Conservation (phyloP, 208 protist genomes). For the Wallacemonas sp. region DNA sequence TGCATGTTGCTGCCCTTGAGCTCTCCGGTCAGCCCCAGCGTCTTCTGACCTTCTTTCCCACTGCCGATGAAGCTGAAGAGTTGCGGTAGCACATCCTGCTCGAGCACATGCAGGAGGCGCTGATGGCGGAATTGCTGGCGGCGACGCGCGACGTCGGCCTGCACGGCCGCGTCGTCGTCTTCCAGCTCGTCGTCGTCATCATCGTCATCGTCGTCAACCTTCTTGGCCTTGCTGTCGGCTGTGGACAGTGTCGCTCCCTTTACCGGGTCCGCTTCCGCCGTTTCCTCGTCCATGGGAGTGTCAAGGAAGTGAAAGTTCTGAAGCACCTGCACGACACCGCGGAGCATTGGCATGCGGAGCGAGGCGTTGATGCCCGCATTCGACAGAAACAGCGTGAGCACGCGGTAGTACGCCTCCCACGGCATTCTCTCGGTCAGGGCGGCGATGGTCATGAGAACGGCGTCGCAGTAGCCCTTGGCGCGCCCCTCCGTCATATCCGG, state of each 20-base stretch:
- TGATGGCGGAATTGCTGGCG: slow-evolving; percentile 48
- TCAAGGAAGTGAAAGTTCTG: slow-evolving; percentile 85
- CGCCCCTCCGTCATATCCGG: slow-evolving; percentile 79
- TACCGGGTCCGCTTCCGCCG: background rate
- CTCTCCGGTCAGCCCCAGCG: slow-evolving; percentile 12
- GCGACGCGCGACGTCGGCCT: slow-evolving; percentile 32
- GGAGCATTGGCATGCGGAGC: slow-evolving; percentile 78
- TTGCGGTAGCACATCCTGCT: slow-evolving; percentile 84
- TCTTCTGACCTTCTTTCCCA: slow-evolving; percentile 15
- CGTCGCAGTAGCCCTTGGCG: slow-evolving; percentile 83
- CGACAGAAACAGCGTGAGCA: slow-evolving; percentile 76
- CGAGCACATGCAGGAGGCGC: slow-evolving; percentile 68
- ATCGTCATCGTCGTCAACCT: slow-evolving; percentile 26
- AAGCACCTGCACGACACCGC: slow-evolving; percentile 86
- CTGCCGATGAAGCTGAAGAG: slow-evolving; percentile 68
- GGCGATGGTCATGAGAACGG: slow-evolving; percentile 73
- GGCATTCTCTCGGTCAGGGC: slow-evolving; percentile 63
- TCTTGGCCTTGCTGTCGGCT: too few relatives aligned
- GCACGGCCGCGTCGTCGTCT: slow-evolving; percentile 16
- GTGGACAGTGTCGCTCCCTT: too few relatives aligned
- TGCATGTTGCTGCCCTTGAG: slow-evolving; percentile 49
- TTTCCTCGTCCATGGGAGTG: slow-evolving; percentile 15
- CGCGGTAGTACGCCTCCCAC: slow-evolving; percentile 88
- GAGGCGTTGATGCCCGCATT: slow-evolving; percentile 67
- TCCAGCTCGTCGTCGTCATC: slow-evolving; percentile 63